phyloP scores from a whole-genome alignment of 2,329 filamentous ascomycete genomes.

The Cladosporium colombiae region DNA sequence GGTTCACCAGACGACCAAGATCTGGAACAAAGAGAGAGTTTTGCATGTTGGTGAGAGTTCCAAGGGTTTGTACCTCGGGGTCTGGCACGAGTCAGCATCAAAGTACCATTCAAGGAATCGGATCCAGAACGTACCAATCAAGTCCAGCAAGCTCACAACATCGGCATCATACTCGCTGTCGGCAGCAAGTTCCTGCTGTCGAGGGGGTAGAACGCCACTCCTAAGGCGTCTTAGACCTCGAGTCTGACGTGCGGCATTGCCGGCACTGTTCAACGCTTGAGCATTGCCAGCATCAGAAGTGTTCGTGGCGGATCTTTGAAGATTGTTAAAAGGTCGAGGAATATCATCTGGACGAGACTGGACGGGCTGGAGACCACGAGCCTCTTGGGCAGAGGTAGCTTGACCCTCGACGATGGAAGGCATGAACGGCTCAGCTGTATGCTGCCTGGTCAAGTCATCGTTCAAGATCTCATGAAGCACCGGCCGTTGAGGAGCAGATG shows the following conservation, averaged over 20 bases:
- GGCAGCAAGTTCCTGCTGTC: conserved; percentile 11
- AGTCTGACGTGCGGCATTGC: conserved; percentile 30
- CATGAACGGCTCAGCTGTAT: conserved; percentile 32
- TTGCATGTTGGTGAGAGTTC: conserved; percentile 83
- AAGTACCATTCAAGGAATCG: not conserved
- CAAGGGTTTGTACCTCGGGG: conserved; percentile 78
- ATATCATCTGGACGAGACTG: conserved; percentile 1
- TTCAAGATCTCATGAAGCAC: conserved; percentile 23
- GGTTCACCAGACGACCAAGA: conserved; percentile 73
- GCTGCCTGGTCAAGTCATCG: conserved; percentile 29
- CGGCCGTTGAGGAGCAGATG: conserved; percentile 35
- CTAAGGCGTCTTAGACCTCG: conserved; percentile 29
- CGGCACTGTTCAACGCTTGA: conserved; percentile 33
- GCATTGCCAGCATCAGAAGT: conserved; percentile 16
- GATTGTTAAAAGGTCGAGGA: not conserved
- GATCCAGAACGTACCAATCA: conserved; percentile 58
- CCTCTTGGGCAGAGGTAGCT: conserved; percentile 19
- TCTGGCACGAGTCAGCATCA: conserved; percentile 54
- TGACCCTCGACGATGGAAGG: conserved; percentile 33
- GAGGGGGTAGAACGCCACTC: conserved; percentile 16
- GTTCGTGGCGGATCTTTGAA: conserved; percentile 8
- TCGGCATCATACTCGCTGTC: conserved; percentile 58
- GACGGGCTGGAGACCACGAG: conserved; percentile 19
- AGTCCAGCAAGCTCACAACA: conserved; percentile 68
- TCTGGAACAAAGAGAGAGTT: conserved; percentile 86